Evolutionary conservation across 768 basidiomycete species (phyloP), one percentile per base, ranked within the genome.

Genomic region (Fistulinella prunicolor): DNA sequence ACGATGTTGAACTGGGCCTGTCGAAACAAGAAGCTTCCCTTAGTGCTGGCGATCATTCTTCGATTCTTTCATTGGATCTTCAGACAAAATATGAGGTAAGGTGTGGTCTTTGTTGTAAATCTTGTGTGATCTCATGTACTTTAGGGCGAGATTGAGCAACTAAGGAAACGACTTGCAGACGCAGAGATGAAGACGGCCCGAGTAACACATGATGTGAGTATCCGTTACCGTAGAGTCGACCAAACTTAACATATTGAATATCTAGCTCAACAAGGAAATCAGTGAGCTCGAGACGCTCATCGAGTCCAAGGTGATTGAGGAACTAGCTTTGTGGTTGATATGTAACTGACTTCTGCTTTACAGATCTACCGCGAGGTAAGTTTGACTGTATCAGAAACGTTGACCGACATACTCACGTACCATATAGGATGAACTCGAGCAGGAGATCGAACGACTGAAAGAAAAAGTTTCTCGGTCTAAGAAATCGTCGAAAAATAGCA

Each of bases 241-340:
- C 21, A 37, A 39, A 49, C 42, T 36, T 37, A 52, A 32, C 13
- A 14, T 3, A 32, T 32, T 12, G 29, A 42, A 38, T 42, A 20
- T 52, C 35, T 55, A 94, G 90, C 78, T 94, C 50, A 86, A 90
- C 68, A 89, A 92, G 59, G 93, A 97, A 70, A 87, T 98, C 42
- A 82, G 85, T 45, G 94, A 97, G 63, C 77, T 97, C 17, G 95
- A 98, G 67, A 79, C 85, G 32, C 74, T 99, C 35, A 84, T 97
- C n/a, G 95, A 99, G 64, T 80, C 89, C 45, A 97, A 96, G 81
- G 91, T 90, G 51, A 47, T 67, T 46, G 14, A 13, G 37, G 21
- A 22, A 42, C 3, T 4, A 44, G 4, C 21, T 23, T 19, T 26
- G 26, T 19, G 26, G 10, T 30, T 16, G 20, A 21, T 13, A 9